Percentiles rank a stretch among this genome's conserved stretches.
Conservation (phyloP, 2,329 filamentous ascomycete genomes). For the Helotiales sp. region DNA sequence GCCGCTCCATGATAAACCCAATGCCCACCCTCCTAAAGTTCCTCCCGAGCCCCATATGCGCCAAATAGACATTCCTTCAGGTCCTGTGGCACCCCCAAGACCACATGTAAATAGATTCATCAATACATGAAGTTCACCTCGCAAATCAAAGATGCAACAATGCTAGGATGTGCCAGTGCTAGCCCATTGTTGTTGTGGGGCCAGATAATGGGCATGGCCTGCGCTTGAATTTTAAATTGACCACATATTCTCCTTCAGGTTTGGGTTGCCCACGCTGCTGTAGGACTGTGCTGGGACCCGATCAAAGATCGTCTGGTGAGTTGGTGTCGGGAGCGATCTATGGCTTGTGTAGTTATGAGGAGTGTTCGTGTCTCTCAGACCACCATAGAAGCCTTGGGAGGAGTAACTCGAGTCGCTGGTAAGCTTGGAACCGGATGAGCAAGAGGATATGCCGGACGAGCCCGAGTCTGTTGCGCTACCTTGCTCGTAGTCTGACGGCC, state of each 20-base stretch:
- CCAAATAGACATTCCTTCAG: not conserved
- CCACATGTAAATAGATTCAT: slow-evolving; percentile 23
- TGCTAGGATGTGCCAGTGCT: slow-evolving; percentile 35
- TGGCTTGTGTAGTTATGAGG: slow-evolving; percentile 32
- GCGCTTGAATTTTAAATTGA: slow-evolving; percentile 31
- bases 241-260: slow-evolving; percentile 37
- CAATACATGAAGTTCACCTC: slow-evolving; percentile 10
- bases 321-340: slow-evolving; percentile 37
- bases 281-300: slow-evolving; percentile 29
- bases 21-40: not conserved
- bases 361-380: slow-evolving; percentile 28
- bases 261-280: slow-evolving; percentile 23
- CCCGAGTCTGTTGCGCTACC: slow-evolving; percentile 33
- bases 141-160: not conserved
- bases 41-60: slow-evolving; percentile 5
- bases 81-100: not conserved
- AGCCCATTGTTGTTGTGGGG: slow-evolving; percentile 39
- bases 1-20: not conserved
- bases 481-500: slow-evolving; percentile 38
- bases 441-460: slow-evolving; percentile 33
- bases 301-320: slow-evolving; percentile 33
- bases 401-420: slow-evolving; percentile 40
- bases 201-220: slow-evolving; percentile 41
- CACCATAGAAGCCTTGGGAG: slow-evolving; percentile 35
- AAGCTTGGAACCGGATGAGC: slow-evolving; percentile 36